Evolutionary conservation across 2,329 filamentous ascomycete species (phyloP).

Genomic region (Allantophomopsis lycopodina): DNA sequence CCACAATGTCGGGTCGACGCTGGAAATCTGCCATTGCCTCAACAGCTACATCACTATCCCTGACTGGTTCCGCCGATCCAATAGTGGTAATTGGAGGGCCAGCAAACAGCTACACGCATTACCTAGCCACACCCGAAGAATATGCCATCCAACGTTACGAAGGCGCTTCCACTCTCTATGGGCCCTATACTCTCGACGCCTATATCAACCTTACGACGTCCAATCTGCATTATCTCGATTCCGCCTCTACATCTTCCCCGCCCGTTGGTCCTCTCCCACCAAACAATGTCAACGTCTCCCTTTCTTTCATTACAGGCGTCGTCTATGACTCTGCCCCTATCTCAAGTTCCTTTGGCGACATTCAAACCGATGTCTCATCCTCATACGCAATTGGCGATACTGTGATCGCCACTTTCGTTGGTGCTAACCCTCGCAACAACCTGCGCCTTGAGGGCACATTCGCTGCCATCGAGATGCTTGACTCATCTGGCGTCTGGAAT

Average conservation of each 20-base stretch:
- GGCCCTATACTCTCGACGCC: slow-evolving; percentile 67
- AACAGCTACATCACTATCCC: slow-evolving; percentile 21
- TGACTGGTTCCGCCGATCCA: slow-evolving; percentile 31
- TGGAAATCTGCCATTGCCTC: slow-evolving; percentile 62
- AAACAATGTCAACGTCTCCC: slow-evolving; percentile 61
- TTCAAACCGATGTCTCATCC: slow-evolving; percentile 37
- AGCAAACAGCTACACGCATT: slow-evolving; percentile 79
- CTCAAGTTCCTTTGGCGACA: slow-evolving; percentile 57
- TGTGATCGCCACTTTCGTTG: slow-evolving; percentile 61
- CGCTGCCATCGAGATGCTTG: slow-evolving; percentile 56
- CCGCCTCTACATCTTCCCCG: slow-evolving; percentile 27
- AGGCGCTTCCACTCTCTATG: slow-evolving; percentile 84
- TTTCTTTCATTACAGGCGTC: slow-evolving; percentile 71
- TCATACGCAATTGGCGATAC: slow-evolving; percentile 45
- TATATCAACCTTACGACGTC: slow-evolving; percentile 78
- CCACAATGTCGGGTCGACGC: slow-evolving; percentile 80
- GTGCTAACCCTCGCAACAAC: slow-evolving; percentile 83
- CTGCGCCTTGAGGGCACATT: slow-evolving; percentile 67
- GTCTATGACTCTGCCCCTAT: slow-evolving; percentile 56
- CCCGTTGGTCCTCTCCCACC: slow-evolving; percentile 54
- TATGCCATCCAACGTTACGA: slow-evolving; percentile 83
- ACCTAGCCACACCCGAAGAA: slow-evolving; percentile 65
- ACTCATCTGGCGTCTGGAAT: slow-evolving; percentile 39
- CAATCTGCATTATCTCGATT: slow-evolving; percentile 52
- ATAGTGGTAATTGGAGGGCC: slow-evolving; percentile 79